Base-by-base conservation (phyloP, 1,284 basidiomycete genomes). In the Cystobasidium slooffiae region DNA sequence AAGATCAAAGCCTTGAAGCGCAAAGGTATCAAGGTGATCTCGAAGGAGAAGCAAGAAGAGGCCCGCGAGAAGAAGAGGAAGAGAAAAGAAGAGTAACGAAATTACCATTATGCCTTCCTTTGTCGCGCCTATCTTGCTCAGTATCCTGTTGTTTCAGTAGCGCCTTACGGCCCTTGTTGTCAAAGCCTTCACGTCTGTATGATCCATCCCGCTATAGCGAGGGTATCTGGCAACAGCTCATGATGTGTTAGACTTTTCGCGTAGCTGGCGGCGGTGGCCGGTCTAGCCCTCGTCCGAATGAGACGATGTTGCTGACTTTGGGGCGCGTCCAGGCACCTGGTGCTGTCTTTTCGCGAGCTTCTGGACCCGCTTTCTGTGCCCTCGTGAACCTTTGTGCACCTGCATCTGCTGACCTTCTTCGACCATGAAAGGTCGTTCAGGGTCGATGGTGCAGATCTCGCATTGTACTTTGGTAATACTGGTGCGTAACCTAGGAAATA, bases 1-100 rank as follows among this genome's bases (percentile, higher is more conserved):
- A 80, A 83, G 67, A 83, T 82, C 75, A 80, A 83, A 70, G 78
- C 82, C 16, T 80, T 85, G 76, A 84, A 84, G 79, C 81, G 81
- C 49, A 84, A 84, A 76, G 84, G 84, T 41, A 83, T 84, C 81
- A 84, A 84, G 78, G 46, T 84, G n/a, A 77, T 77, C 0, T 73
- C 77, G 55, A 80, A 78, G 52, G 79, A 66, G 79, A 77, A 44
- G 82, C 81, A 16, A 78, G 77, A 53, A 82, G 20, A 20, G 12
- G 49, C 64, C 24, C 39, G 44, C 6, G 49, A 52, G 20, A 66
- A 66, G 64, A 66, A 66, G 64, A 47, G 64, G 47, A 66, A 66
- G 39, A 37, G 64, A 66, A 41, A 22, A 16, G 18, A n/a, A 49
- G 64, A 46, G 51, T 31, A 47, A 12, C 8, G n/a, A 10, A 16